Evolutionary conservation across 139 green algal species (phyloP), one percentile per base, ranked within the genome.

Genomic region (Picochlorum sp.): DNA sequence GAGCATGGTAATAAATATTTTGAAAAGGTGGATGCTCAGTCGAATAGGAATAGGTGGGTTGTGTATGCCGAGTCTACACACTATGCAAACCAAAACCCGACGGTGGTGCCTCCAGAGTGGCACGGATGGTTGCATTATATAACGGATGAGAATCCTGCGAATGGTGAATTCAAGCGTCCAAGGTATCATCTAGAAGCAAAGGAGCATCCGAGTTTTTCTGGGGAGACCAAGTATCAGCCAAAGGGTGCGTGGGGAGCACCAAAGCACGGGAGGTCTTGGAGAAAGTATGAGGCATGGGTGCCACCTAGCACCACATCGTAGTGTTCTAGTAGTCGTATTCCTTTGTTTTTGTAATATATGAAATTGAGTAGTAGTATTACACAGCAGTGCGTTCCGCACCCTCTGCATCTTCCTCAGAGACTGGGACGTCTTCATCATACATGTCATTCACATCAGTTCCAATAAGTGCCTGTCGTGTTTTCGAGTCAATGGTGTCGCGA

Each of bases 61-160:
- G 83, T 89, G 16, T 90, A 81, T 56, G 74, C 69, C 2, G 47
- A 68, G 14, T 38, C 58, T 41, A 30, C 56, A 13, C 49, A 77
- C 49, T 83, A 59, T 49, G 64, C 51, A 1, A 71, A 58, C 8
- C 76, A 84, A 51, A 75, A 89, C 24, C 21, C 77, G 8, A 62
- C 61, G 32, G 67, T 70, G 11, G 71, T 90, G 15, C 66, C 74
- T 32, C 65, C 83, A 37, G 84, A 90, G 61, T 90, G 83, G 83
- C 83, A 90, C 62, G 83, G 80, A 18, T 89, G 83, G 83, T 64
- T 89, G 59, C 78, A 89, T 69, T 62, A 74, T 64, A 81, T 89
- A 65, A 74, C 60, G 6, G 78, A 88, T 64, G 59, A 75, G 13
- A 78, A 69, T 47, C 76, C 80, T 10, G 20, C n/a, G 32, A 78